Conservation (phyloP, 331 rosid genomes). For the Quercus lobata region DNA sequence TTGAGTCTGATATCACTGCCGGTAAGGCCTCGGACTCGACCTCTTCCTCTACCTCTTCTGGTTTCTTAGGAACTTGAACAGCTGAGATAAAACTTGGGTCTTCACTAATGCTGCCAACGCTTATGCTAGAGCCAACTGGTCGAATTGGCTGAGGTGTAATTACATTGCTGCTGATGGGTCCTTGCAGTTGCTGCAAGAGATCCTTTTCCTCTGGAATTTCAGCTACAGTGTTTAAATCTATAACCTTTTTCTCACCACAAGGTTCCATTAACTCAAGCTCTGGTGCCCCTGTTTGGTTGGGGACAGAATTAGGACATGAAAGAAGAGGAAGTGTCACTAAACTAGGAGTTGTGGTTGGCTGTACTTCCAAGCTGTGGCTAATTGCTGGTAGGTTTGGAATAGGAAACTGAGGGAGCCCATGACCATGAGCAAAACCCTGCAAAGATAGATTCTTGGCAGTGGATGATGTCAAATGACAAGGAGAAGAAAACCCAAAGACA, state of each 20-base stretch:
- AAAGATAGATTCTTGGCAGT: conserved; percentile 34
- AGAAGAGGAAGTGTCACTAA: conserved; percentile 79
- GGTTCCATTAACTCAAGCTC: conserved; percentile 26
- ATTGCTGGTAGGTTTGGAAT: conserved; percentile 16
- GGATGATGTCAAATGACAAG: conserved; percentile 38
- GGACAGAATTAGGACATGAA: conserved; percentile 32
- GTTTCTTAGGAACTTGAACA: conserved; percentile 23
- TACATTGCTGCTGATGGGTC: conserved; percentile 26
- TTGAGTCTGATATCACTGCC: conserved; percentile 76
- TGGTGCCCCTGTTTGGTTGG: conserved; percentile 12
- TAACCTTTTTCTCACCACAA: conserved; percentile 19
- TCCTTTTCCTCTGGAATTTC: conserved; percentile 73
- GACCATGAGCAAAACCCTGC: conserved; percentile 36
- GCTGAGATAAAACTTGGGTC: conserved; percentile 2
- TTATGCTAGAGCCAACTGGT: conserved; percentile 68
- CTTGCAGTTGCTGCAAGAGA: conserved; percentile 54
- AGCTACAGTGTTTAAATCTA: conserved; percentile 40
- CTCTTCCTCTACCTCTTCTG: conserved; percentile 60
- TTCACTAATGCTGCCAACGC: conserved; percentile 57
- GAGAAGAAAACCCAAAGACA: conserved; percentile 40
- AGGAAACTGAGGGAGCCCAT: conserved; percentile 35
- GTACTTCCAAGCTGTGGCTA: conserved; percentile 15
- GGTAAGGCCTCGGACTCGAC: conserved; percentile 71
- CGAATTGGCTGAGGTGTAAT: conserved; percentile 76
- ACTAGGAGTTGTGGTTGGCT: background rate